These are phyloP conservation scores for Rhizomucor miehei DNA, from an alignment of 371 early-diverging fungal genomes.

Conservation along the genomic window DNA sequence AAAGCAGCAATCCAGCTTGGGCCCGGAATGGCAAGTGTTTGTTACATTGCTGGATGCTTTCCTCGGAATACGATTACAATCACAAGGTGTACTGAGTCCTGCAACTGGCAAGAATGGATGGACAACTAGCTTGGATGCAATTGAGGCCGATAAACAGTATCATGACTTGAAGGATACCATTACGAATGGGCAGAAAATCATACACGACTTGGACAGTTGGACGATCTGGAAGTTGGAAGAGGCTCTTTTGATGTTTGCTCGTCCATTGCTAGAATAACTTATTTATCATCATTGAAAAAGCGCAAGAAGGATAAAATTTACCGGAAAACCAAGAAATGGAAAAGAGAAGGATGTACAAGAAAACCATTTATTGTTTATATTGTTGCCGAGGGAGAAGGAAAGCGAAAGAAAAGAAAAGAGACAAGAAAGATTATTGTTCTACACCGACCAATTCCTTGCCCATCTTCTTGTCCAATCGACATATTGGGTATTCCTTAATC, in stretches of 20 bases:
- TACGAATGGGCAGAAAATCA: neutral
- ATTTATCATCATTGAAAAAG: neutral
- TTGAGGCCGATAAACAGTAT: slow-evolving; percentile 6
- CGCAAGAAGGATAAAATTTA: too few species aligned
- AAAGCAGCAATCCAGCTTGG: neutral
- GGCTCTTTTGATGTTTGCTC: slow-evolving; percentile 6
- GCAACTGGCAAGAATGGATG: neutral
- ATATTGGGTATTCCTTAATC: slow-evolving; percentile 92
- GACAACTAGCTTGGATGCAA: slow-evolving; percentile 1
- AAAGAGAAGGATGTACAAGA: too few species aligned
- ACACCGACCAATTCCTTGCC: slow-evolving; percentile 60
- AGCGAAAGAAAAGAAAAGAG: too few species aligned
- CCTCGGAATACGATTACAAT: slow-evolving; percentile 8
- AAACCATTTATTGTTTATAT: too few species aligned
- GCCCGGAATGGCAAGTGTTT: slow-evolving; percentile 10
- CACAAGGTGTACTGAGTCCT: slow-evolving; percentile 7
- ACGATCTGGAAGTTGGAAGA: slow-evolving; percentile 14
- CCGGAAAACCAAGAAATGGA: too few species aligned
- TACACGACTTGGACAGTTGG: slow-evolving; percentile 7
- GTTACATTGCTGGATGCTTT: slow-evolving; percentile 8
- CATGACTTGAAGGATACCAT: neutral
- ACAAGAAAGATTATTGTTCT: slow-evolving; percentile 1
- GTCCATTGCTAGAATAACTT: neutral
- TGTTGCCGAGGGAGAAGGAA: too few species aligned
- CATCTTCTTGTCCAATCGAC: slow-evolving; percentile 81